These are phyloP conservation scores for Globisporangium abappressorium DNA, from an alignment of 352 stramenopile species.

Conservation along the genomic window DNA sequence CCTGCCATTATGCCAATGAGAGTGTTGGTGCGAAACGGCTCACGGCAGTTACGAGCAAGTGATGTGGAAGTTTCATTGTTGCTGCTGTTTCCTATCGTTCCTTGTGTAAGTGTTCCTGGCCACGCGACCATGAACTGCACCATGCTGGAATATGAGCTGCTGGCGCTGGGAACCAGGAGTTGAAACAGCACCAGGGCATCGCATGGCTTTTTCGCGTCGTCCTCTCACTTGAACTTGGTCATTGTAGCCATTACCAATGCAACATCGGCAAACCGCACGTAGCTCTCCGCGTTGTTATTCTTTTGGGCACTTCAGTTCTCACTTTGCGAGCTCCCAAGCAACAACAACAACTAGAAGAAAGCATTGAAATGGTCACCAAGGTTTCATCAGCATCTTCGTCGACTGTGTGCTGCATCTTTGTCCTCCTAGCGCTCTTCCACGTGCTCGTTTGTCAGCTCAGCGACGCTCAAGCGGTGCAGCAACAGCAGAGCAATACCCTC, in stretches of 20 bases:
- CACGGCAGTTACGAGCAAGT: background rate
- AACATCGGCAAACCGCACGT: background rate
- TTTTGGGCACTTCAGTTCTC: background rate
- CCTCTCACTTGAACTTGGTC: background rate
- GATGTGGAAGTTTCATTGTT: background rate
- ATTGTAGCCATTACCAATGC: slow-evolving; percentile 2
- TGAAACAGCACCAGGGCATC: background rate
- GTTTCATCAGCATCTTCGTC: background rate
- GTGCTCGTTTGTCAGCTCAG: background rate
- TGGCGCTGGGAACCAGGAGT: background rate
- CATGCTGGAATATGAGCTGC: background rate
- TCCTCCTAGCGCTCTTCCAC: background rate
- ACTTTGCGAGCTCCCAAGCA: background rate
- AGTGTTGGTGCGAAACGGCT: background rate
- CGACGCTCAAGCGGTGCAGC: background rate
- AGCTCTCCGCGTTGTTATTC: background rate
- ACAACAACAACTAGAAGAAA: background rate
- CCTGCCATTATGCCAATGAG: background rate
- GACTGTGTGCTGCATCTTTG: background rate
- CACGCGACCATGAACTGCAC: background rate
- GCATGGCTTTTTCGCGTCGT: background rate
- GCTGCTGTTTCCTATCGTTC: background rate
- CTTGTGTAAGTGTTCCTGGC: background rate
- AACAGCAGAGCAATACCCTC: background rate
- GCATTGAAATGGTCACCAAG: background rate